Percentiles rank a stretch among this genome's conserved stretches.
These are phyloP conservation scores for Penicillium coffeae DNA, from an alignment of 495 filamentous ascomycete genomes.

Conservation along the genomic window DNA sequence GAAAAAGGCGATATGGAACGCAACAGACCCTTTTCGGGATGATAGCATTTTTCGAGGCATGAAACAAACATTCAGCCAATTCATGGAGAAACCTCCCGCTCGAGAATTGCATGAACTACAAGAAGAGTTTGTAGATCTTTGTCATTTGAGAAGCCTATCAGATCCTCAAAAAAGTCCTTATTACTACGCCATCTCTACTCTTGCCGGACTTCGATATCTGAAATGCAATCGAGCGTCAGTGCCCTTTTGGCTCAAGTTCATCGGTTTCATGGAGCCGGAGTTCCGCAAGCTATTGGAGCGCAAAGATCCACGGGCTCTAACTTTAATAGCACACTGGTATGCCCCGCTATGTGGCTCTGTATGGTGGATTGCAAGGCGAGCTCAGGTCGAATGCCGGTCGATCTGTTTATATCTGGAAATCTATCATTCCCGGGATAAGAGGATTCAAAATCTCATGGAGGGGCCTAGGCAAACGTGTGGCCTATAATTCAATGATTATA, in stretches of 20 bases:
- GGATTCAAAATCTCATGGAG: slow-evolving; percentile 9
- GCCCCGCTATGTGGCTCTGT: slow-evolving; percentile 14
- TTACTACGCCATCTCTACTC: slow-evolving; percentile 22
- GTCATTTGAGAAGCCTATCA: not conserved
- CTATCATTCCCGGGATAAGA: slow-evolving; percentile 3
- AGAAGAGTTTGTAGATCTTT: slow-evolving; percentile 8
- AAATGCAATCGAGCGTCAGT: slow-evolving; percentile 5
- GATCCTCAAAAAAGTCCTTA: slow-evolving; percentile 28
- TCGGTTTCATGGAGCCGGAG: slow-evolving; percentile 11
- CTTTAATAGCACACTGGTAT: slow-evolving; percentile 41
- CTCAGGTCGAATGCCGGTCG: slow-evolving; percentile 34
- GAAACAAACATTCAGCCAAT: slow-evolving; percentile 13
- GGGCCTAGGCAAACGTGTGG: slow-evolving; percentile 2
- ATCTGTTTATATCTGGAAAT: slow-evolving; percentile 36
- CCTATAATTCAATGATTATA: not conserved
- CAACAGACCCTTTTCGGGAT: slow-evolving; percentile 30
- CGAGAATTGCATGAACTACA: slow-evolving; percentile 6
- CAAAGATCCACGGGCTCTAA: slow-evolving; percentile 36
- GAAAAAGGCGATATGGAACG: slow-evolving; percentile 33
- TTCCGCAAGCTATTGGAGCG: slow-evolving; percentile 18
- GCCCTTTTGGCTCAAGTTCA: slow-evolving; percentile 16
- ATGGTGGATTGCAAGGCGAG: slow-evolving; percentile 36
- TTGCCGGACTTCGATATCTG: slow-evolving; percentile 15
- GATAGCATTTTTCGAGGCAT: slow-evolving; percentile 36
- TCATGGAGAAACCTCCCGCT: slow-evolving; percentile 6